A percentile compares a stretch with the other conserved stretches of the same genome.
phyloP scores from a whole-genome alignment of 164 flowering plant species.

The Nymphaea colorata region DNA sequence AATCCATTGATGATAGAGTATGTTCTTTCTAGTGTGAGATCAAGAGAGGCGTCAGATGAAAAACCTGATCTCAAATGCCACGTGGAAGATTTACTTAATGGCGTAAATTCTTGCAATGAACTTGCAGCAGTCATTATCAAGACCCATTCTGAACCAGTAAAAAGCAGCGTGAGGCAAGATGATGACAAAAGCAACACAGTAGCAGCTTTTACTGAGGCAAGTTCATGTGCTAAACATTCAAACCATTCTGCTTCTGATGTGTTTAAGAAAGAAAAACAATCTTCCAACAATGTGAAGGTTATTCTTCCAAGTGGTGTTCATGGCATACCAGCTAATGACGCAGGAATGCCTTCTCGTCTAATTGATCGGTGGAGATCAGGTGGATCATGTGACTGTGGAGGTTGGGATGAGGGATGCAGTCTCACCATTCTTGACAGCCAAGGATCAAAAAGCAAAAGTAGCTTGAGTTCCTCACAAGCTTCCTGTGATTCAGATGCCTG shows the following conservation, averaged over 20 bases:
- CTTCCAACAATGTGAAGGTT: conserved; percentile 20
- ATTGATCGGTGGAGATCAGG: conserved; percentile 76
- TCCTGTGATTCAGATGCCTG: conserved; percentile 8
- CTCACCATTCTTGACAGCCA: conserved; percentile 36
- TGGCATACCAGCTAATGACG: conserved; percentile 45
- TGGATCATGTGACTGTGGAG: conserved; percentile 94
- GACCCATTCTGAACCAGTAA: conserved; percentile 15
- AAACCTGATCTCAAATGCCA: conserved; percentile 9
- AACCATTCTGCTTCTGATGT: background rate
- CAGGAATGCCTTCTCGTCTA: conserved; percentile 53
- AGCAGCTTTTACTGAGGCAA: background rate
- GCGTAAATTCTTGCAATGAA: conserved; percentile 27
- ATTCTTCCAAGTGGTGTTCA: conserved; percentile 75
- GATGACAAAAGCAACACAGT: background rate
- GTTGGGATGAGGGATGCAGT: conserved; percentile 93
- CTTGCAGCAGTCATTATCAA: conserved; percentile 66
- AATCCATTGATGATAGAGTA: conserved; percentile 27
- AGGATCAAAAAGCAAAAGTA: conserved; percentile 7
- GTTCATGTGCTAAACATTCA: background rate
- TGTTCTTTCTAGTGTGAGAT: conserved; percentile 38
- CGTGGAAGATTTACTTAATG: background rate
- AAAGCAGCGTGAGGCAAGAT: background rate
- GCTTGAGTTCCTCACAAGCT: conserved; percentile 8
- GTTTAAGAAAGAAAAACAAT: conserved; percentile 1
- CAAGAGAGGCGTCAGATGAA: conserved; percentile 20